Evolutionary conservation across 345 rosid genomes (phyloP).

Genomic region (Gossypium herbaceum): DNA sequence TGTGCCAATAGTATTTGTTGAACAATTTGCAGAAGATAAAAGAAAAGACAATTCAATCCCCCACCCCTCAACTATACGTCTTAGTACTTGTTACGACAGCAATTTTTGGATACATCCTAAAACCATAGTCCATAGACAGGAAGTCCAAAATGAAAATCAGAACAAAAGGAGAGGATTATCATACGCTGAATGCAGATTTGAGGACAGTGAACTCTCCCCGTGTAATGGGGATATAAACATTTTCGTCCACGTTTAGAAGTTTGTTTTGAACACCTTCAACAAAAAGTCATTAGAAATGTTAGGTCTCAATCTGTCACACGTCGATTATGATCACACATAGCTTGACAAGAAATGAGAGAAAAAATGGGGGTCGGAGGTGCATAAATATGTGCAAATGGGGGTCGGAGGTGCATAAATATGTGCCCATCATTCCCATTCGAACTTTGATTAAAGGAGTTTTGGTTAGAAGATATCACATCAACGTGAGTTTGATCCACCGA

Average conservation of each 20-base stretch:
- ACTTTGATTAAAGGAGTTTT: neutral
- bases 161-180: conserved; percentile 23
- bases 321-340: neutral
- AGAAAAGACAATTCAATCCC: neutral
- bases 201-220: conserved; percentile 81
- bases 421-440: neutral
- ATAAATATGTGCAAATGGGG: neutral
- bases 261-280: conserved; percentile 79
- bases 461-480: neutral
- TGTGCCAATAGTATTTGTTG: neutral
- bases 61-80: neutral
- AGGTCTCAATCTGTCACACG: neutral
- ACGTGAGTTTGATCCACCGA: neutral
- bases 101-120: neutral
- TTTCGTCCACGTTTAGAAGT: conserved; percentile 73
- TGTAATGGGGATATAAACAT: conserved; percentile 71
- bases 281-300: conserved; percentile 12
- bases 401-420: neutral
- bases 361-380: neutral
- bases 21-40: neutral
- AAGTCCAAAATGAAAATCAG: neutral
- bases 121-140: neutral
- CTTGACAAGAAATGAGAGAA: neutral
- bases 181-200: conserved; percentile 64
- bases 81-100: neutral